These are phyloP conservation scores for Sclerotinia glacialis DNA, from an alignment of 2,329 filamentous ascomycete species.

Conservation along the genomic window DNA sequence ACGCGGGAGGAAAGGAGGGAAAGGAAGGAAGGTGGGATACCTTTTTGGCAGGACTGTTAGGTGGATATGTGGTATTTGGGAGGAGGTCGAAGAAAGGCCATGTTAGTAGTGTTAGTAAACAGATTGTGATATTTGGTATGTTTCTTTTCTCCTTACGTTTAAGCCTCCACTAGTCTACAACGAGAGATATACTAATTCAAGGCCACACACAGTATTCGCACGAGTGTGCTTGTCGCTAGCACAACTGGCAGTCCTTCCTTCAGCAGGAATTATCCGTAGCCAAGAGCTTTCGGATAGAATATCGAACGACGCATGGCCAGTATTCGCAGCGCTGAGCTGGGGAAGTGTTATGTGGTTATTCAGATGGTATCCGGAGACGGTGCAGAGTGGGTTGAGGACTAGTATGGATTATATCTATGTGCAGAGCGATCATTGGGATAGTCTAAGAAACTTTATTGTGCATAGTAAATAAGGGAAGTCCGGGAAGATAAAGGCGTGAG, in stretches of 20 bases:
- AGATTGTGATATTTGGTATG: slow-evolving; percentile 84
- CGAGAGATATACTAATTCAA: neutral
- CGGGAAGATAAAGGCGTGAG: neutral
- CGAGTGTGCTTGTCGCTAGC: slow-evolving; percentile 82
- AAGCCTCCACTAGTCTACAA: neutral
- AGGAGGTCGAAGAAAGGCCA: slow-evolving; percentile 60
- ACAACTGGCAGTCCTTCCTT: slow-evolving; percentile 72
- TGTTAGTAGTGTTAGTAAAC: slow-evolving; percentile 82
- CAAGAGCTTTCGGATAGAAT: slow-evolving; percentile 48
- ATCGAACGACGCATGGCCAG: slow-evolving; percentile 78
- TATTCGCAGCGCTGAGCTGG: slow-evolving; percentile 89
- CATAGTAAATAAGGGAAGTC: slow-evolving; percentile 63
- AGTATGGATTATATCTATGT: slow-evolving; percentile 98
- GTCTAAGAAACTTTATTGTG: slow-evolving; percentile 77
- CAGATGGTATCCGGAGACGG: slow-evolving; percentile 82
- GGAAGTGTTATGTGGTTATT: slow-evolving; percentile 94
- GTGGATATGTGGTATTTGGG: slow-evolving; percentile 92
- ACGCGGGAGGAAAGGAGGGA: slow-evolving; percentile 55
- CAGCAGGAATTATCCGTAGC: slow-evolving; percentile 50
- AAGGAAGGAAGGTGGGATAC: slow-evolving; percentile 75
- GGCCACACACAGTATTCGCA: slow-evolving; percentile 64
- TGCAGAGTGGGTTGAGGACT: slow-evolving; percentile 86
- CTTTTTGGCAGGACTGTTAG: slow-evolving; percentile 81
- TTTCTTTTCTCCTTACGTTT: neutral
- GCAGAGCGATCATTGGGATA: slow-evolving; percentile 87